Base-by-base conservation (phyloP, 2,329 filamentous ascomycete species). In the Exophiala xenobiotica region DNA sequence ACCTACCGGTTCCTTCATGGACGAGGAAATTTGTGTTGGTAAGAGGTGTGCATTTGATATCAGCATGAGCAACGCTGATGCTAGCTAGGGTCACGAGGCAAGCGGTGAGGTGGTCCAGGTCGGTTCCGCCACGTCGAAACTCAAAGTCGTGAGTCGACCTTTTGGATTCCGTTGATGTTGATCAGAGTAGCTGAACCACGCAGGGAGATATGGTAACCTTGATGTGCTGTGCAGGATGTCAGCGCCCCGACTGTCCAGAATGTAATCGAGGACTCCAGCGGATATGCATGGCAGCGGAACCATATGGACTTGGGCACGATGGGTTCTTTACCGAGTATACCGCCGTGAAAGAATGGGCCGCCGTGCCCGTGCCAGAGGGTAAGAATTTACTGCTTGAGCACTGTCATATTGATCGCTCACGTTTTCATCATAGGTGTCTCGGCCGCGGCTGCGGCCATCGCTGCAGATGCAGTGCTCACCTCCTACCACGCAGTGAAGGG, bases 1-100 rank as follows among this genome's bases (percentile, higher is more conserved):
- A 45, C 42, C 42, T 31, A 4, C 27, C 27, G 8, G 8, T 31
- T 3, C 27, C 27, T 31, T 31, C 27, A 31, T 31, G 27, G 27
- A 31, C 11, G 4, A 9, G 27, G 14, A 31, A 11, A 16, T 45
- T 23, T 19, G 31, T 45, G 16, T 22, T 20, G 19, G 19, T 20
- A 20, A 26, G 23, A 6, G 11, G 11, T 24, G 18, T 22, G 3
- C 6, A 24, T 8, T 3, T 12, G 12, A 24, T 26, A 23, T 11
- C 27, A 31, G 11, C 6, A 14, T 7, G 7, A 24, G 11, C 23
- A 6, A 23, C 11, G 18, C 18, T 29, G 42, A 22, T 29, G 11
- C 12, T 7, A n/a, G 27, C 3, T 18, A 45, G 42, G 57, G 57
- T 9, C 57, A 59, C 20, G 57, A 59, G 38, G 48, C 47, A 20